phyloP scores from a whole-genome alignment of 257 asterid species.

The Plectranthus barbatus region DNA sequence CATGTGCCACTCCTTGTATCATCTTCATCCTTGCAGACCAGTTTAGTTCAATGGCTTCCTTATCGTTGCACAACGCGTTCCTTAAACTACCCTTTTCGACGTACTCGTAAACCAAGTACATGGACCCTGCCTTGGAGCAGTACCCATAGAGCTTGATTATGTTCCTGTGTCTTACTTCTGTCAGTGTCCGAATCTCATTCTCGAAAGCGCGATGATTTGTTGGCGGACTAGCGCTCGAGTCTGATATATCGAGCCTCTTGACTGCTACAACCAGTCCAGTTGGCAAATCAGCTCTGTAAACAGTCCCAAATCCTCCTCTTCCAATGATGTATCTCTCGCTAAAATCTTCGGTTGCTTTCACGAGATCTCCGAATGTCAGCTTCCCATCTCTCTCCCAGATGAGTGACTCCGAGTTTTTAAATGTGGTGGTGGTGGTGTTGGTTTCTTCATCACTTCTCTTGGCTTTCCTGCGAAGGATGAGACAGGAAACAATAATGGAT shows the following conservation, averaged over 20 bases:
- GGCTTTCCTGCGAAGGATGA: constrained; percentile 26
- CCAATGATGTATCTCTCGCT: constrained; percentile 64
- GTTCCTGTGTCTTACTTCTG: constrained; percentile 85
- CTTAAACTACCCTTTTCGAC: constrained; percentile 75
- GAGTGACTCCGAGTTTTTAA: constrained; percentile 37
- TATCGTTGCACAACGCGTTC: constrained; percentile 35
- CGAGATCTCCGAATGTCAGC: constrained; percentile 64
- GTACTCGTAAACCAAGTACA: constrained; percentile 90
- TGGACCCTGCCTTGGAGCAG: constrained; percentile 56
- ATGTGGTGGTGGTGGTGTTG: constrained; percentile 9
- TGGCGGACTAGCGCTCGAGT: constrained; percentile 45
- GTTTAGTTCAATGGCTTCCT: constrained; percentile 42
- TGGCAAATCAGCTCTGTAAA: constrained; percentile 56
- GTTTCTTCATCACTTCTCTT: constrained; percentile 36
- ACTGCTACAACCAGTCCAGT: constrained; percentile 66
- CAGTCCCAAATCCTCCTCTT: constrained; percentile 81
- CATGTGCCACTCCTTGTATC: constrained; percentile 79
- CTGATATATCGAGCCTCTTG: constrained; percentile 59
- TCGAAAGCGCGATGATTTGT: constrained; percentile 48
- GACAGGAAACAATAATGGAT: constrained; percentile 18
- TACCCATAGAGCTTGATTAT: constrained; percentile 81
- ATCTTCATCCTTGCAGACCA: constrained; percentile 67
- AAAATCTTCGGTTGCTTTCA: constrained; percentile 64
- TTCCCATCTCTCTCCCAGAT: constrained; percentile 77
- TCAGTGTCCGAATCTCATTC: constrained; percentile 72